These are phyloP conservation scores for Populus hybrid DNA, from an alignment of 441 rosid genomes.

Conservation along the genomic window DNA sequence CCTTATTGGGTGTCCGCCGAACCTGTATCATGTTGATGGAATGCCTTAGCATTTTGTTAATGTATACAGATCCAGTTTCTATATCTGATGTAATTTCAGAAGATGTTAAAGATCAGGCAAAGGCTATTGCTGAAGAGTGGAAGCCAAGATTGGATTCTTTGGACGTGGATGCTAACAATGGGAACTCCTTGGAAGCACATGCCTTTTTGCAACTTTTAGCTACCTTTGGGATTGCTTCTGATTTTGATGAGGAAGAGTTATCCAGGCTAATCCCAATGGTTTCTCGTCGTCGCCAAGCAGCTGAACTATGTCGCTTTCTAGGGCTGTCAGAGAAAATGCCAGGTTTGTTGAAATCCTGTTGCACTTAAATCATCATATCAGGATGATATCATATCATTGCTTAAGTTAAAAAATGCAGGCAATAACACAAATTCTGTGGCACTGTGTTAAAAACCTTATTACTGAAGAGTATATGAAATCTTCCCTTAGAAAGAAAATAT, in stretches of 20 bases:
- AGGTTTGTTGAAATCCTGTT: slow-evolving; percentile 47
- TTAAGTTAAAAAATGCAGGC: neutral
- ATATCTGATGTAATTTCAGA: slow-evolving; percentile 54
- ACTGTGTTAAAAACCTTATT: neutral
- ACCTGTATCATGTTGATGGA: slow-evolving; percentile 99
- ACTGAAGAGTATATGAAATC: neutral
- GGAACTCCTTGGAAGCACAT: slow-evolving; percentile 98
- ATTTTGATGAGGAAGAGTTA: slow-evolving; percentile 65
- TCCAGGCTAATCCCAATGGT: slow-evolving; percentile 86
- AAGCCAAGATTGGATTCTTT: slow-evolving; percentile 73
- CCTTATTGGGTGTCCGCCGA: slow-evolving; percentile 83
- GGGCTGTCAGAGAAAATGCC: slow-evolving; percentile 87
- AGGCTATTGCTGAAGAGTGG: slow-evolving; percentile 80
- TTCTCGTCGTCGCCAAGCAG: slow-evolving; percentile 96
- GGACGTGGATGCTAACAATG: slow-evolving; percentile 83
- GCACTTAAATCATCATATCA: neutral
- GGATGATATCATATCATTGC: neutral
- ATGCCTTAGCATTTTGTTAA: slow-evolving; percentile 74
- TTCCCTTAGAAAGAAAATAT: neutral
- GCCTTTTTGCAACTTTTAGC: slow-evolving; percentile 93
- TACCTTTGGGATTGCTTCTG: slow-evolving; percentile 79
- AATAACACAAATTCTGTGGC: neutral
- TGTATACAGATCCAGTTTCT: slow-evolving; percentile 39
- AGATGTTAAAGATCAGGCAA: slow-evolving; percentile 64
- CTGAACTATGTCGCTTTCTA: slow-evolving; percentile 89